phyloP scores from a whole-genome alignment of 2,329 filamentous ascomycete genomes.

The Fusarium sp. region DNA sequence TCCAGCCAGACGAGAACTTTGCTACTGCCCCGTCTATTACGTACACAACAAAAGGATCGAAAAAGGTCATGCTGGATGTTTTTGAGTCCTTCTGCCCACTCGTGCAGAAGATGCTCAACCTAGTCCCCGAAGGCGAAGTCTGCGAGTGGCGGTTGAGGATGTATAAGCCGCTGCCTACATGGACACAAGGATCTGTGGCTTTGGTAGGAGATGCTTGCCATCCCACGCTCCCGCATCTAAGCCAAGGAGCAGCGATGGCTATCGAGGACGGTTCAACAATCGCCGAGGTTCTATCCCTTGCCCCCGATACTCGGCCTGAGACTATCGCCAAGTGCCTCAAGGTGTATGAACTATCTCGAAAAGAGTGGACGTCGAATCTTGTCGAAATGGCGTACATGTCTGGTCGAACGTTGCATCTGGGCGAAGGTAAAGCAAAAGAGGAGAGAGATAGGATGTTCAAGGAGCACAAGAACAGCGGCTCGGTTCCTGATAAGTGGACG shows the following conservation, averaged over 20 bases:
- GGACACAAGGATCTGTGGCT: slow-evolving; percentile 67
- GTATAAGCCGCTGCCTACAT: slow-evolving; percentile 72
- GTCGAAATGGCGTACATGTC: slow-evolving; percentile 46
- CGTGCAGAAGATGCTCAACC: slow-evolving; percentile 69
- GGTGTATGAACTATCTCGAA: slow-evolving; percentile 46
- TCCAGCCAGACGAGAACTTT: slow-evolving; percentile 71
- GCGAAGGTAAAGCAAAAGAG: slow-evolving; percentile 69
- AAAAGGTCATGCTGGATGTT: slow-evolving; percentile 69
- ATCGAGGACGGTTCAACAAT: slow-evolving; percentile 71
- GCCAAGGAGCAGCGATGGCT: slow-evolving; percentile 76
- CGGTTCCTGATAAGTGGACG: slow-evolving; percentile 76
- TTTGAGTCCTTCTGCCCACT: slow-evolving; percentile 72
- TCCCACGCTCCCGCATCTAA: slow-evolving; percentile 75
- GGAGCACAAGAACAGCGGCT: slow-evolving; percentile 62
- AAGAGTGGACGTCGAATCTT: slow-evolving; percentile 46
- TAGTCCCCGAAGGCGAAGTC: slow-evolving; percentile 73
- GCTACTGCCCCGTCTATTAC: slow-evolving; percentile 61
- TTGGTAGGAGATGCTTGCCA: slow-evolving; percentile 76
- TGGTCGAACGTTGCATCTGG: slow-evolving; percentile 68
- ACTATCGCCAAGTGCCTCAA: slow-evolving; percentile 46
- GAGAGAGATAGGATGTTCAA: slow-evolving; percentile 70
- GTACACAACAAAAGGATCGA: slow-evolving; percentile 73
- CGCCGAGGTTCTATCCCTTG: slow-evolving; percentile 41
- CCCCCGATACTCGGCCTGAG: slow-evolving; percentile 40
- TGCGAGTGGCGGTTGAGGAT: slow-evolving; percentile 75